Conservation (phyloP, 805 yeast genomes). For the Schwanniomyces occidentalis region DNA sequence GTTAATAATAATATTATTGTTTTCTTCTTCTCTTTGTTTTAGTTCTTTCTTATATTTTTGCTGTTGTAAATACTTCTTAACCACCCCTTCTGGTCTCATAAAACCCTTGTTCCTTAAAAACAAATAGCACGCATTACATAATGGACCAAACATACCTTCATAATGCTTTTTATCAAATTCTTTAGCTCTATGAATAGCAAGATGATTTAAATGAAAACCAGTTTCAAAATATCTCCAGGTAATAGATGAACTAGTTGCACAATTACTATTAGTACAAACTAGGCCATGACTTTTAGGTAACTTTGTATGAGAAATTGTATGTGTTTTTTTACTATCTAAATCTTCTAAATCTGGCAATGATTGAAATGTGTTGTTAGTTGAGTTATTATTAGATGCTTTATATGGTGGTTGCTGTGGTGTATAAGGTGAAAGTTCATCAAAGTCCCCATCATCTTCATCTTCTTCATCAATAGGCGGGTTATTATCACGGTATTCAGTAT, state of each 20-base stretch:
- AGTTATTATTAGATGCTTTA: slow-evolving; percentile 18
- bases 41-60: slow-evolving; percentile 41
- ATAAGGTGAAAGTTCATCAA: slow-evolving; percentile 35
- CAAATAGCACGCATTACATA: slow-evolving; percentile 47
- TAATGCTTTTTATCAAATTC: slow-evolving; percentile 40
- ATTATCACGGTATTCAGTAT: slow-evolving; percentile 33
- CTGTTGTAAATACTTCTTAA: slow-evolving; percentile 45
- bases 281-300: slow-evolving; percentile 41
- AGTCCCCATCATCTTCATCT: slow-evolving; percentile 25
- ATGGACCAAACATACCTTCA: slow-evolving; percentile 49
- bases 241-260: slow-evolving; percentile 38
- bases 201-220: slow-evolving; percentile 37
- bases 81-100: slow-evolving; percentile 48
- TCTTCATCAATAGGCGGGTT: slow-evolving; percentile 21
- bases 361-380: slow-evolving; percentile 27
- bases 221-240: slow-evolving; percentile 48
- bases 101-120: slow-evolving; percentile 44
- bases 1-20: not conserved
- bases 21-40: slow-evolving; percentile 27
- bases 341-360: slow-evolving; percentile 46
- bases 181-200: slow-evolving; percentile 36
- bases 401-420: slow-evolving; percentile 45
- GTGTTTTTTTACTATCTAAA: slow-evolving; percentile 43
- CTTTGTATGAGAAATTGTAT: slow-evolving; percentile 39
- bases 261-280: slow-evolving; percentile 41